A percentile compares a stretch with the other conserved stretches of the same genome.
These are phyloP conservation scores for Apiotrichum montevideense DNA, from an alignment of 1,284 basidiomycete genomes.

Conservation along the genomic window DNA sequence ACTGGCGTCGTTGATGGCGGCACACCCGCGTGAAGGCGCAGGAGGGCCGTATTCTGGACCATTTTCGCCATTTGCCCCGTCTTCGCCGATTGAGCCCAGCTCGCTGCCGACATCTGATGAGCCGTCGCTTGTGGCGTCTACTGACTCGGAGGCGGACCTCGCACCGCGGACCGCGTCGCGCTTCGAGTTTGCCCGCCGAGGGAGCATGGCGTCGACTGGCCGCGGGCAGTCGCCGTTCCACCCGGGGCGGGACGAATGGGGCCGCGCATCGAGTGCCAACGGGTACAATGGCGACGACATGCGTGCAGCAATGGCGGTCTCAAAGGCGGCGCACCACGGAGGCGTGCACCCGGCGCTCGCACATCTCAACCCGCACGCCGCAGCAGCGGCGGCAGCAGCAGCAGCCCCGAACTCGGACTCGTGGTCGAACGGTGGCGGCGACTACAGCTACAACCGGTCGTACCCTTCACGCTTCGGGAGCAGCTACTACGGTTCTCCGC, in stretches of 20 bases:
- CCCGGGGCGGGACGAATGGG: constrained; percentile 14
- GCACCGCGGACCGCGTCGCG: constrained; percentile 15
- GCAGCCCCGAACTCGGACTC: not conserved
- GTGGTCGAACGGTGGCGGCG: constrained; percentile 1
- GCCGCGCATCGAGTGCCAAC: constrained; percentile 11
- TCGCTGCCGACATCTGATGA: constrained; percentile 7
- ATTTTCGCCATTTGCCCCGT: constrained; percentile 18
- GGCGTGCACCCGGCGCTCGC: constrained; percentile 18
- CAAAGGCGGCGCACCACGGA: constrained; percentile 3
- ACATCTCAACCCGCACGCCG: constrained; percentile 14
- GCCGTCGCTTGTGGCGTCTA: not conserved
- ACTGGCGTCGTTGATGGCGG: constrained; percentile 14
- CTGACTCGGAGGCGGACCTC: constrained; percentile 4
- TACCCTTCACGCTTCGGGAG: not conserved
- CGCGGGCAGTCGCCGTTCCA: constrained; percentile 18
- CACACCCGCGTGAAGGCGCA: constrained; percentile 3
- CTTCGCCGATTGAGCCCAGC: constrained; percentile 12
- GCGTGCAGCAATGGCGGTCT: constrained; percentile 3
- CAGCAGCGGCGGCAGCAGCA: not conserved
- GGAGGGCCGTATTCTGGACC: constrained; percentile 14
- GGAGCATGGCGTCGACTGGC: constrained; percentile 5
- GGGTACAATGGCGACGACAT: constrained; percentile 11
- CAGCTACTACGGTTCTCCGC: not conserved
- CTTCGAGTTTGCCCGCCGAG: constrained; percentile 19
- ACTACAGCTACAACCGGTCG: not conserved